Percentiles rank a stretch among this genome's conserved stretches.
Evolutionary conservation across 2,329 filamentous ascomycete genomes (phyloP).

Genomic region (Alternaria sp.): DNA sequence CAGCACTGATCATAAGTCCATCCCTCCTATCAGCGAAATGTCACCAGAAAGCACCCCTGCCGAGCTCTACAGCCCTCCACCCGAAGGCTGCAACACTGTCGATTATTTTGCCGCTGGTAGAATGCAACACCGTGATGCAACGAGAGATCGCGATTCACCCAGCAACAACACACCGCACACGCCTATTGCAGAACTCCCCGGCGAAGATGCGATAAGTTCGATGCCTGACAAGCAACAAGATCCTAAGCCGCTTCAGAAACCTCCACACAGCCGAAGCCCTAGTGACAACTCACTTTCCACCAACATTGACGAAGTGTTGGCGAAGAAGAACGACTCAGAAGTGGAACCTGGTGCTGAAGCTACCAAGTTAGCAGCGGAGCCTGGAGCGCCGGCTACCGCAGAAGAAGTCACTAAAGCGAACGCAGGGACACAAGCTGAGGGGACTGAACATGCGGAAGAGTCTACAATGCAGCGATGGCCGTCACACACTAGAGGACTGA

Average conservation of each 20-base stretch:
- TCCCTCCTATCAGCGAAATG: constrained; percentile 48
- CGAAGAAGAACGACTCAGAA: constrained; percentile 19
- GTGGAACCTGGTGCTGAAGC: not conserved
- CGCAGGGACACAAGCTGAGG: not conserved
- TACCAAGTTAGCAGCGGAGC: not conserved
- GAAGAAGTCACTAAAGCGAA: constrained; percentile 5
- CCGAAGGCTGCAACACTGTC: constrained; percentile 18
- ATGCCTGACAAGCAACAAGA: constrained; percentile 28
- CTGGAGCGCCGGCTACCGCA: constrained; percentile 4
- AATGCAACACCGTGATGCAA: constrained; percentile 33
- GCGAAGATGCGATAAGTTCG: constrained; percentile 38
- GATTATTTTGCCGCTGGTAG: constrained; percentile 43
- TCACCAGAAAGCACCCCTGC: constrained; percentile 44
- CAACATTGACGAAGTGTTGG: constrained; percentile 43
- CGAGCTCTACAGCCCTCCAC: constrained; percentile 47
- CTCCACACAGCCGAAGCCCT: constrained; percentile 33
- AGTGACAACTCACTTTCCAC: constrained; percentile 39
- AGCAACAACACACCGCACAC: constrained; percentile 39
- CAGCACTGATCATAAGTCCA: constrained; percentile 33
- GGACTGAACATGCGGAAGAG: constrained; percentile 1
- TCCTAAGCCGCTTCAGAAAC: constrained; percentile 24
- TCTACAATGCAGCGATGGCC: constrained; percentile 33
- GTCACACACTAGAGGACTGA: constrained; percentile 44
- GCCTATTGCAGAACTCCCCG: constrained; percentile 44
- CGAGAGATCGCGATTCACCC: constrained; percentile 36